Evolutionary conservation across 768 basidiomycete genomes (phyloP), one percentile per base, ranked within the genome.

Genomic region (Tricholoma sp.): DNA sequence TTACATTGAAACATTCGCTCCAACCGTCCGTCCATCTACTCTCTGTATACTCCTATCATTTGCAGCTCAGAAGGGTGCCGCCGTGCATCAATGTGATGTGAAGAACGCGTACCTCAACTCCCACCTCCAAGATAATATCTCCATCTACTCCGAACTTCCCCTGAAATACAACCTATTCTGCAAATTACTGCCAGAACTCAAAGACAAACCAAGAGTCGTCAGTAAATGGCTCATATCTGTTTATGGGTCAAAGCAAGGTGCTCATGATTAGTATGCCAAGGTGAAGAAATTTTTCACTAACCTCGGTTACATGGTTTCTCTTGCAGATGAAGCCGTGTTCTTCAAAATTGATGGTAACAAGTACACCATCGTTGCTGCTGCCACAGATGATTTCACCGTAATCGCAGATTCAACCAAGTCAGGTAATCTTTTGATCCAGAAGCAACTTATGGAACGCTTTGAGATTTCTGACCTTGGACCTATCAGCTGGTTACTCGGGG

Each of bases 301-400:
- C 4, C 52, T 42, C n/a, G 29, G 37, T 41, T 53, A 53, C 42
- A 42, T 18, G 4, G 37, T 55, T 18, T 45, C 33, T 29, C 17
- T 50, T 5, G 57, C 61, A 1, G 63, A 69, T 37, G 52, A 64
- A 13, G 67, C 68, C 4, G 51, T 71, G 2, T 70, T 65, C 52
- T 65, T 60, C 49, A 58, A 55, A 15, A 44, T 65, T 31, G 44
- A 56, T 11, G 28, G 51, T 10, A 44, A 56, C 31, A 52, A 64
- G 15, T 52, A 54, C 17, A 57, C 15, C 6, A 61, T 54, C 49
- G 37, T 39, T 39, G 37, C 37, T 15, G 15, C 37, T 5, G 5
- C 37, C 37, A 39, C 37, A 9, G 37, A 39, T 5, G 15, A 39
- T 39, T 39, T 47, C 31, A 42, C 29, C 18, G 20, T 55, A 28